Evolutionary conservation across 495 filamentous ascomycete genomes (phyloP).

Genomic region (Hypoxylon subgilvum): DNA sequence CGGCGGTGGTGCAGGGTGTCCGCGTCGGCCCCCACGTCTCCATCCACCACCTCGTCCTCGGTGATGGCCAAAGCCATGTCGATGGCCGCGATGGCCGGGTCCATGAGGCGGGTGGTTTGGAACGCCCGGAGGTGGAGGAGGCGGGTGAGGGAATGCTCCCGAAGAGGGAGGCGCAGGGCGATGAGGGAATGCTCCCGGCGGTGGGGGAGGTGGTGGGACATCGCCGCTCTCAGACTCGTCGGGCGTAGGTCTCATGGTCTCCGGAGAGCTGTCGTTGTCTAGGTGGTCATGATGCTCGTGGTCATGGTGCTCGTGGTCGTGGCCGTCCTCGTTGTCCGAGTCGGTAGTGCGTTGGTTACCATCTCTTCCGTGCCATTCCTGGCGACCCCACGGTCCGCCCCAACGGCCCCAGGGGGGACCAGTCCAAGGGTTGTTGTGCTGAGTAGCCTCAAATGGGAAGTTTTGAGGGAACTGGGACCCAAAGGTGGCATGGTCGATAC

Average conservation of each 20-base stretch:
- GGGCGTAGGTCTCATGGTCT: conserved; percentile 32
- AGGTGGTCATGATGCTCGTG: too few species aligned
- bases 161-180: conserved; percentile 14
- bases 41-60: conserved; percentile 37
- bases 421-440: conserved; percentile 35
- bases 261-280: conserved; percentile 25
- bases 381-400: conserved; percentile 18
- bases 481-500: conserved; percentile 41
- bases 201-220: conserved; percentile 13
- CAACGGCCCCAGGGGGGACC: conserved; percentile 22
- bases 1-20: conserved; percentile 22
- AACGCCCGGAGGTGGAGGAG: conserved; percentile 15
- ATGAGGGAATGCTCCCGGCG: conserved; percentile 21
- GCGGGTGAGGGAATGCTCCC: conserved; percentile 9
- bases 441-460: conserved; percentile 32
- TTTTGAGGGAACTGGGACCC: conserved; percentile 23
- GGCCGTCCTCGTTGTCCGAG: conserved; percentile 8
- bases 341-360: conserved; percentile 14
- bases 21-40: conserved; percentile 20
- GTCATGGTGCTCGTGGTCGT: background rate
- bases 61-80: conserved; percentile 25
- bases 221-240: conserved; percentile 23
- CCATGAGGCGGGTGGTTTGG: conserved; percentile 16
- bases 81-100: conserved; percentile 20
- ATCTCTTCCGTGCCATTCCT: conserved; percentile 18